A percentile compares a stretch with the other conserved stretches of the same genome.
These are phyloP conservation scores for Trametes cinnabarina DNA, from an alignment of 768 basidiomycete genomes.

Conservation along the genomic window DNA sequence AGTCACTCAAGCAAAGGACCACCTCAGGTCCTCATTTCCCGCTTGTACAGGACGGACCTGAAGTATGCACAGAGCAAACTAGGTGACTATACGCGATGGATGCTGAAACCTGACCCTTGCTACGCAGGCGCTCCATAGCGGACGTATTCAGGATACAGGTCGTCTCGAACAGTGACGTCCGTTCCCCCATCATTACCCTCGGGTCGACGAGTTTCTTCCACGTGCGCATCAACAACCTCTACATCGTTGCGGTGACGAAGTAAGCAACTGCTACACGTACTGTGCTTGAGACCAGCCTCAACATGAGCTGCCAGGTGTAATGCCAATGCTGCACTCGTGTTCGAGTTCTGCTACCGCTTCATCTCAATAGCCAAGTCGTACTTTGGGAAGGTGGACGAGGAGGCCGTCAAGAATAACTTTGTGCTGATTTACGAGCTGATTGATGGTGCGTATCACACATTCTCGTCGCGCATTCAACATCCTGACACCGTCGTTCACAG, in stretches of 20 bases:
- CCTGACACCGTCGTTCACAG: slow-evolving; percentile 36
- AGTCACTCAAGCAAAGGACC: slow-evolving; percentile 4
- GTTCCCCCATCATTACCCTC: slow-evolving; percentile 95
- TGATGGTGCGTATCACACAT: slow-evolving; percentile 61
- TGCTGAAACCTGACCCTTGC: neutral
- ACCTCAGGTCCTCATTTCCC: slow-evolving; percentile 85
- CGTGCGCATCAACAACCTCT: slow-evolving; percentile 92
- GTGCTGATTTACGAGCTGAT: slow-evolving; percentile 97
- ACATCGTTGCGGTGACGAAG: slow-evolving; percentile 96
- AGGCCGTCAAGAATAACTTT: slow-evolving; percentile 98
- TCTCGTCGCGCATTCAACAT: neutral
- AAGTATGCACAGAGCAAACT: slow-evolving; percentile 53
- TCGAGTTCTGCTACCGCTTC: slow-evolving; percentile 97
- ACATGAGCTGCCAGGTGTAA: slow-evolving; percentile 79
- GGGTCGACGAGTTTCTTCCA: slow-evolving; percentile 99
- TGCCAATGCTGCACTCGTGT: slow-evolving; percentile 95
- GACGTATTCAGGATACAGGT: slow-evolving; percentile 99
- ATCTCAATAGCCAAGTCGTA: slow-evolving; percentile 93
- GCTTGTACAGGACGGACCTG: slow-evolving; percentile 94
- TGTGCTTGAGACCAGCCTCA: no score
- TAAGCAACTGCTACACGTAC: no score
- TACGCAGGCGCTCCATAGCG: slow-evolving; percentile 86
- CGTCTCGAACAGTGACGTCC: slow-evolving; percentile 94
- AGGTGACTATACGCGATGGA: neutral
- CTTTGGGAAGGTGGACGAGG: slow-evolving; percentile 98